A percentile compares a stretch with the other conserved stretches of the same genome.
Conservation (phyloP, 768 basidiomycete genomes). For the Boletellus sp. region DNA sequence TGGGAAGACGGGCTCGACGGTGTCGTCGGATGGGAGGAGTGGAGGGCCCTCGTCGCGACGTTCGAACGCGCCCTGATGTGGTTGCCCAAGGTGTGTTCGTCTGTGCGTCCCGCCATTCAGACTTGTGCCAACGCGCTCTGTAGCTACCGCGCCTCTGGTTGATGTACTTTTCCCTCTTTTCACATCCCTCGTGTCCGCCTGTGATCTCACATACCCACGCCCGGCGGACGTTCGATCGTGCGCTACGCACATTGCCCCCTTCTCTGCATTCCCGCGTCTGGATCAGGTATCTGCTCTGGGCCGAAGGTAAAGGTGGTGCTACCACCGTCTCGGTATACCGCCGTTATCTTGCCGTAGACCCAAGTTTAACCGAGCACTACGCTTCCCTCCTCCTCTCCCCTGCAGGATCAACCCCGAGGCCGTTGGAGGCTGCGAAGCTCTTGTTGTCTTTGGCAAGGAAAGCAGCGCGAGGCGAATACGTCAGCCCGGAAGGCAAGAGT, state of each 20-base stretch:
- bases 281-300: constrained; percentile 91
- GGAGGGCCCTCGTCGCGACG: constrained; percentile 81
- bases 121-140: constrained; percentile 4
- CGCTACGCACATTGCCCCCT: constrained; percentile 88
- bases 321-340: constrained; percentile 82
- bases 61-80: constrained; percentile 95
- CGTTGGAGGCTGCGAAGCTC: constrained; percentile 91
- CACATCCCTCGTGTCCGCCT: constrained; percentile 85
- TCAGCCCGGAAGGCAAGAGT: constrained; percentile 88
- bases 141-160: constrained; percentile 94
- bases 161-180: constrained; percentile 86
- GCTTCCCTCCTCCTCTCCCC: constrained; percentile 60
- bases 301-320: constrained; percentile 75
- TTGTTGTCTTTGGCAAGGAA: constrained; percentile 80
- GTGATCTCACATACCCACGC: constrained; percentile 85
- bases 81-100: constrained; percentile 71
- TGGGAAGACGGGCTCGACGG: constrained; percentile 88
- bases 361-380: constrained; percentile 76
- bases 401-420: constrained; percentile 61
- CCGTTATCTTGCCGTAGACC: constrained; percentile 82
- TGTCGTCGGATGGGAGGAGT: constrained; percentile 93
- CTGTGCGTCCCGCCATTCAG: background rate
- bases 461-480: constrained; percentile 78
- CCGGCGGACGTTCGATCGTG: constrained; percentile 89
- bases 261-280: constrained; percentile 90